Percentiles rank a stretch among this genome's conserved stretches.
phyloP scores from a whole-genome alignment of 768 basidiomycete species.

The Amyloporia xantha region DNA sequence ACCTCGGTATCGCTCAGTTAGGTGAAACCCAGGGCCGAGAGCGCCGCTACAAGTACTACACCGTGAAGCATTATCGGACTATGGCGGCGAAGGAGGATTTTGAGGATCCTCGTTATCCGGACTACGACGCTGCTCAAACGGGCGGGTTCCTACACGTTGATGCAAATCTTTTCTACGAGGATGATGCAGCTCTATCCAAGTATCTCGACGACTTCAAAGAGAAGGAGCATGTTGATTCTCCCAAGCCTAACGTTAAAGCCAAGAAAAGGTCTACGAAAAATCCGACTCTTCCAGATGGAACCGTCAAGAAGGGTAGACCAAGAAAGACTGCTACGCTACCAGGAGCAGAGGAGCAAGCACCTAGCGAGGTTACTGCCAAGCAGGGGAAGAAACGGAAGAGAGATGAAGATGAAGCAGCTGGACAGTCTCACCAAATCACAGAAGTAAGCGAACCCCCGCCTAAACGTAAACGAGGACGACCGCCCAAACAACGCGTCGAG shows the following conservation, averaged over 20 bases:
- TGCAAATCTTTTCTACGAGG: constrained; percentile 49
- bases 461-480: constrained; percentile 24
- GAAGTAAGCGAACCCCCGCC: constrained; percentile 7
- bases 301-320: constrained; percentile 54
- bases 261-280: constrained; percentile 32
- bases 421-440: not conserved
- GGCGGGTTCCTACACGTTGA: constrained; percentile 48
- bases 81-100: constrained; percentile 62
- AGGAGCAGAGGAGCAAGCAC: constrained; percentile 11
- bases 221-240: constrained; percentile 6
- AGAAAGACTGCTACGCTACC: constrained; percentile 30
- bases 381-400: constrained; percentile 28
- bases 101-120: constrained; percentile 40
- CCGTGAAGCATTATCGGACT: constrained; percentile 57
- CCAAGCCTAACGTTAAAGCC: constrained; percentile 4
- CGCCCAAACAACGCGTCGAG: constrained; percentile 22
- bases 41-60: constrained; percentile 81
- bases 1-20: constrained; percentile 61
- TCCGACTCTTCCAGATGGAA: constrained; percentile 43
- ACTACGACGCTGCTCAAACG: constrained; percentile 41
- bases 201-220: constrained; percentile 48
- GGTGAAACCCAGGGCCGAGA: constrained; percentile 84
- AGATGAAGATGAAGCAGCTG: constrained; percentile 18
- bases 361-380: constrained; percentile 13
- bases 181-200: constrained; percentile 31